Base-by-base conservation (phyloP, 805 yeast species). In the Starmera pachycereana region DNA sequence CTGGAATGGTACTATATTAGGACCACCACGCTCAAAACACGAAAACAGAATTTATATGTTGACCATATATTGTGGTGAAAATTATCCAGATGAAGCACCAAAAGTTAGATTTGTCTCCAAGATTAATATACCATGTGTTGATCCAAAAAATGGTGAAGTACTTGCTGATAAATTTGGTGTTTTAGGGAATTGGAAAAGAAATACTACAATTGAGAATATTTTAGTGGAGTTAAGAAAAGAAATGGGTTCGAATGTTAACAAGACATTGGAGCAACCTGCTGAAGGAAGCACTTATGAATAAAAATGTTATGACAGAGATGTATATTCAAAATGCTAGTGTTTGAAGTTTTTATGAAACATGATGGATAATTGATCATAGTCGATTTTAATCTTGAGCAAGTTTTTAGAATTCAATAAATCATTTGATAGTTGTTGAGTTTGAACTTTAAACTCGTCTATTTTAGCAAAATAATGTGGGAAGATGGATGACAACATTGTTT, bases 1-100 rank as follows among this genome's bases (percentile, higher is more conserved):
- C 53, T 92, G 99, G 99, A 92, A 89, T 63, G 98, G 97, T 11
- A 92, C 99, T 29, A 90, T 92, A 39, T 68, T 92, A 48, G 99
- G 99, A 0, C 98, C 99, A 4, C 98, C 98, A 30, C 95, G 84
- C 54, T 76, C 78, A 37, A 67, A 75, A 25, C 97, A 90, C 59
- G 97, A 89, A 60, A 92, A 92, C 62, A 73, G 98, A 56, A 92
- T 92, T 46, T 92, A 92, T 60, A 80, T 86, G 30, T 68, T 92
- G 41, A 77, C 74, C 39, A 76, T 92, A 37, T 78, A 76, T 46
- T 89, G 97, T 59, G 97, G 88, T 16, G 77, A 75, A 6, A 65
- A 71, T 7, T 92, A 92, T 58, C 99, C 99, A 1, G 92, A 84
- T 45, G 59, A 71, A 49, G 96, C 99, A 4, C 99, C 99, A 12